Conservation (phyloP, 148 eudicot genomes). For the Silene uniflora region DNA sequence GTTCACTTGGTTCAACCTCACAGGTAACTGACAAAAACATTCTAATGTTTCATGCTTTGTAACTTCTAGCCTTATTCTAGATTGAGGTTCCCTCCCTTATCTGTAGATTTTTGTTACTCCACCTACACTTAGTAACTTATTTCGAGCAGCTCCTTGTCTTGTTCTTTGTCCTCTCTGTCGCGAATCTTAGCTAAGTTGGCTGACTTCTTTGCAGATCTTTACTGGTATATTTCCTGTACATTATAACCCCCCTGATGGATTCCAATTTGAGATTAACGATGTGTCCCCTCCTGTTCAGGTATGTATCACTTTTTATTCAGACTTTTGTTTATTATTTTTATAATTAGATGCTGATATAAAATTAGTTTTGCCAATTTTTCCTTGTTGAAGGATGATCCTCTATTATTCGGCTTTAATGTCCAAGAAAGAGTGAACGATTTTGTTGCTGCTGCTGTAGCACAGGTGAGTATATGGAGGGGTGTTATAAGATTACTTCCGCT, state of each 20-base stretch:
- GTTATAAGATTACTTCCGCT: background rate
- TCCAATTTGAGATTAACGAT: slow-evolving; percentile 68
- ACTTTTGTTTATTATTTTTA: background rate
- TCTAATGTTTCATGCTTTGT: background rate
- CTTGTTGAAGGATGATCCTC: slow-evolving; percentile 54
- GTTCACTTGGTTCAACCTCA: slow-evolving; percentile 64
- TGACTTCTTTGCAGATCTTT: slow-evolving; percentile 49
- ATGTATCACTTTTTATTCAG: background rate
- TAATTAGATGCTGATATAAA: background rate
- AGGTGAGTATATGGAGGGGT: slow-evolving; percentile 38
- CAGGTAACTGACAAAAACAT: slow-evolving; percentile 36
- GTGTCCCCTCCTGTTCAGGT: slow-evolving; percentile 70
- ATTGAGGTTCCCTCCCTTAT: background rate
- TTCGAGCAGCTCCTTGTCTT: background rate
- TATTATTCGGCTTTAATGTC: slow-evolving; percentile 68
- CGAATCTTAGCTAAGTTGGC: slow-evolving; percentile 10
- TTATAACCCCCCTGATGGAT: slow-evolving; percentile 73
- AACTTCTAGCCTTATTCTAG: background rate
- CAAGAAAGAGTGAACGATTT: slow-evolving; percentile 70
- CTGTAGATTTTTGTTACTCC: background rate
- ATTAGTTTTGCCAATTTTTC: background rate
- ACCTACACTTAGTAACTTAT: background rate
- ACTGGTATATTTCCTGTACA: slow-evolving; percentile 64
- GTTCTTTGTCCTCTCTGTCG: background rate
- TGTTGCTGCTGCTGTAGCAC: slow-evolving; percentile 70